Evolutionary conservation across 129 eudicot species (phyloP), one percentile per base, ranked within the genome.

Genomic region (Mikania micrantha): DNA sequence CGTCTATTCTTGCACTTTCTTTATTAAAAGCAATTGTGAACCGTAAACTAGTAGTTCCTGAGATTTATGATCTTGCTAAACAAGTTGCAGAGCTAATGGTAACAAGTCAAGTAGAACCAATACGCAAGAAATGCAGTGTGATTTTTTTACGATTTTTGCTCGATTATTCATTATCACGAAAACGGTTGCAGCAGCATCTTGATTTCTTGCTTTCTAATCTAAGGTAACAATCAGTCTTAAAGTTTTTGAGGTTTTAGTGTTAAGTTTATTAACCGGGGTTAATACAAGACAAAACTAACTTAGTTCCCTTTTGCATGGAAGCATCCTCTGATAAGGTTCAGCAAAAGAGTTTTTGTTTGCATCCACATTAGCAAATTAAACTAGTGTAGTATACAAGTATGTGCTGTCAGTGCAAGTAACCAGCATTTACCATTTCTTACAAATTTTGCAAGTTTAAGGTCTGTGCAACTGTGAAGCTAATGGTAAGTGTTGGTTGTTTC

Each of bases 71-170:
- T 66, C 34, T 92, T 52, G 95, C 86, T 36, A 78, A 79, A 49
- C 79, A 52, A 54, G 96, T 88, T 58, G 84, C 95, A 21, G 85
- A 88, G 36, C 24, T 88, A 44, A 86, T 88, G 95, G 89, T 92
- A 28, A 85, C 83, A 9, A 88, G 91, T 76, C 89, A 84, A 69
- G 82, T 62, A 8, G 95, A 79, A 60, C 66, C 85, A 0, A 70
- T 88, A 56, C 90, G 98, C 50, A 86, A 82, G 80, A 86, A 79
- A 72, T 85, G 96, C 70, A 84, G 98, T 80, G 66, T 77, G 74
- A 86, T 92, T 29, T 74, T 88, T 4, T 74, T 88, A 67, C 85
- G 86, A 27, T 91, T 91, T 68, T 82, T 88, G 74, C 85, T 83
- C 34, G 80, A 87, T 39, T 91, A 91, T 71, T 77, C 56, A 6